Conservation (phyloP, 1,139 yeast genomes). For the Zygoascus hellenicus region DNA sequence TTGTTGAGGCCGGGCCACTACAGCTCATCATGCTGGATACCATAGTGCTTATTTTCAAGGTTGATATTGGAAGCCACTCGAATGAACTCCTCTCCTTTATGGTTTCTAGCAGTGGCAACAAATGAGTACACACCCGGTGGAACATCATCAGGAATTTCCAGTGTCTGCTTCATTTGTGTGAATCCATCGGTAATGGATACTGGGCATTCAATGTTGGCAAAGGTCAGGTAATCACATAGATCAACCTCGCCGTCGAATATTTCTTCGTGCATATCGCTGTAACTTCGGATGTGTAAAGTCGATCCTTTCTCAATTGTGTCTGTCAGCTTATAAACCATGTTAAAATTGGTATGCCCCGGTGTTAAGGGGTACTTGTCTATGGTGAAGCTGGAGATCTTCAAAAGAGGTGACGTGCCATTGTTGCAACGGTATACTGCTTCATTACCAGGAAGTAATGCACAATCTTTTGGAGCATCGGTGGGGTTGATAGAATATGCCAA, state of each 20-base stretch:
- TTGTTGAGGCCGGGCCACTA: not conserved
- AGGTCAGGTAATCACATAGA: constrained; percentile 26
- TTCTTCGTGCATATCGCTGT: constrained; percentile 15
- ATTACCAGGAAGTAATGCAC: constrained; percentile 15
- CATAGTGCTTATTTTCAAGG: constrained; percentile 9
- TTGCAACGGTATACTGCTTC: constrained; percentile 21
- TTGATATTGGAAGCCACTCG: constrained; percentile 28
- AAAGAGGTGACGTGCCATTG: constrained; percentile 22
- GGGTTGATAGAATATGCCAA: constrained; percentile 6
- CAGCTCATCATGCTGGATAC: constrained; percentile 12
- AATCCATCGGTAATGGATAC: constrained; percentile 15
- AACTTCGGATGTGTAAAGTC: constrained; percentile 23
- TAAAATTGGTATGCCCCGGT: constrained; percentile 27
- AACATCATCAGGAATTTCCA: constrained; percentile 28
- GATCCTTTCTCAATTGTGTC: constrained; percentile 23
- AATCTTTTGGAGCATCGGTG: constrained; percentile 12
- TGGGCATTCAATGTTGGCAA: constrained; percentile 29
- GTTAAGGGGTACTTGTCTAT: constrained; percentile 27
- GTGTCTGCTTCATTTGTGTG: constrained; percentile 18
- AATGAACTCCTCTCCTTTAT: constrained; percentile 18
- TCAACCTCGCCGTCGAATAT: constrained; percentile 24
- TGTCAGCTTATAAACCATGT: constrained; percentile 21
- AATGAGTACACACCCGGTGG: constrained; percentile 28
- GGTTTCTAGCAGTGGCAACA: constrained; percentile 23
- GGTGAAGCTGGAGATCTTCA: constrained; percentile 20